These are phyloP conservation scores for Ophiosphaerella herpotricha DNA, from an alignment of 2,329 filamentous ascomycete species.

Conservation along the genomic window DNA sequence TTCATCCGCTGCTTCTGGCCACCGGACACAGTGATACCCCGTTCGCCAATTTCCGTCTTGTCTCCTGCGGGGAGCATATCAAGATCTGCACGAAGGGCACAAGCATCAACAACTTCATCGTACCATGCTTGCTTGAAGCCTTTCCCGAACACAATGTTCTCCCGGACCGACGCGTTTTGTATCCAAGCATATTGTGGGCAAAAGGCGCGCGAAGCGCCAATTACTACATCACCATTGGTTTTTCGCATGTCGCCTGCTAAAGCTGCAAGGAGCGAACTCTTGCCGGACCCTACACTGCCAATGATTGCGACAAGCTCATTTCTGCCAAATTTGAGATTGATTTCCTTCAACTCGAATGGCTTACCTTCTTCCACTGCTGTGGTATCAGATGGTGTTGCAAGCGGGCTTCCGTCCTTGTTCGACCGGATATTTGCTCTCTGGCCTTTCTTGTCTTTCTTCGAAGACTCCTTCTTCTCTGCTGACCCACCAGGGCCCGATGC, in stretches of 20 bases:
- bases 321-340: slow-evolving; percentile 70
- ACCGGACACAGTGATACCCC: slow-evolving; percentile 92
- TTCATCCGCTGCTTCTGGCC: slow-evolving; percentile 95
- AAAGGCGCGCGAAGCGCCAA: slow-evolving; percentile 82
- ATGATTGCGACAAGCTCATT: slow-evolving; percentile 86
- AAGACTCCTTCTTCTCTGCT: slow-evolving; percentile 50
- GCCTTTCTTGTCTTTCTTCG: slow-evolving; percentile 56
- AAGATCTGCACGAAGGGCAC: slow-evolving; percentile 81
- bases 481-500: slow-evolving; percentile 36
- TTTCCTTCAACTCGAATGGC: slow-evolving; percentile 72
- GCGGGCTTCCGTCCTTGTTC: slow-evolving; percentile 22
- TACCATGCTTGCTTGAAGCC: slow-evolving; percentile 76
- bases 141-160: slow-evolving; percentile 93
- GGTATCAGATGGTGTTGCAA: slow-evolving; percentile 55
- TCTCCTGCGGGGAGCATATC: slow-evolving; percentile 94
- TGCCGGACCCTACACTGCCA: slow-evolving; percentile 85
- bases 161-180: slow-evolving; percentile 82
- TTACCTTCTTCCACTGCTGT: slow-evolving; percentile 54
- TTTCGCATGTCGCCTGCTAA: slow-evolving; percentile 93
- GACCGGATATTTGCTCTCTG: slow-evolving; percentile 44
- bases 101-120: slow-evolving; percentile 79
- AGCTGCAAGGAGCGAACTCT: slow-evolving; percentile 85
- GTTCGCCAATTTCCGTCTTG: slow-evolving; percentile 89
- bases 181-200: slow-evolving; percentile 99
- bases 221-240: slow-evolving; percentile 71